Evolutionary conservation across 78 protist species (phyloP), one percentile per base, ranked within the genome.

Genomic region (Protostelium mycophagum): DNA sequence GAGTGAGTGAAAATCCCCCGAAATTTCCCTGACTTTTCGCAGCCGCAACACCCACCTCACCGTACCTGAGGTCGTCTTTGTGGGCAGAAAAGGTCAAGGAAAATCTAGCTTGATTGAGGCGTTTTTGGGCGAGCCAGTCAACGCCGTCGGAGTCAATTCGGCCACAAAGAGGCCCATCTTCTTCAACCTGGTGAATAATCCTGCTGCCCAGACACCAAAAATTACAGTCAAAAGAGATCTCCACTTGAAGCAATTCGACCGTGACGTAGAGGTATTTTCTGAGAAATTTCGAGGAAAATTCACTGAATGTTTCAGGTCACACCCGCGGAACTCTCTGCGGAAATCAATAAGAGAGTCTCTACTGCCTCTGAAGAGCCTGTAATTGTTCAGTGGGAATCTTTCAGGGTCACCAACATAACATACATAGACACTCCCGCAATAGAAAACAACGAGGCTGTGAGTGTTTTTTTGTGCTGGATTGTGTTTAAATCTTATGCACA

Each of bases 401-500:
- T 35, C 85, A 34, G 25, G 0, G 86, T 91, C 35, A 35, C 91
- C 16, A 94, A 88, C 36, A 36, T 86, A 0, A 94, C 91, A 9
- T 34, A 91, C 29, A 94, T 94, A 34, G 96, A 94, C 84, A 87
- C 95, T 28, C 96, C 96, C 31, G 96, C 94, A 63, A 28, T 94
- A 28, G 38, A 87, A 0, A 73, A 28, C n/a, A 63, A 84, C 38
- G 5, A 23, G 73, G 85, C 0, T 34, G 35, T 16, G 92, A 90
- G 28, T 87, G n/a, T n/a, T n/a, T n/a, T n/a, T n/a, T n/a, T n/a
- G n/a, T n/a, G n/a, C n/a, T n/a, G n/a, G n/a, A n/a, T n/a, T n/a
- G n/a, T n/a, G n/a, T n/a, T n/a, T n/a, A n/a, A n/a, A n/a, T n/a
- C n/a, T n/a, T n/a, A n/a, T n/a, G n/a, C n/a, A n/a, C n/a, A n/a